Conservation (phyloP, 1,139 yeast species). For the Lodderomyces margitis region DNA sequence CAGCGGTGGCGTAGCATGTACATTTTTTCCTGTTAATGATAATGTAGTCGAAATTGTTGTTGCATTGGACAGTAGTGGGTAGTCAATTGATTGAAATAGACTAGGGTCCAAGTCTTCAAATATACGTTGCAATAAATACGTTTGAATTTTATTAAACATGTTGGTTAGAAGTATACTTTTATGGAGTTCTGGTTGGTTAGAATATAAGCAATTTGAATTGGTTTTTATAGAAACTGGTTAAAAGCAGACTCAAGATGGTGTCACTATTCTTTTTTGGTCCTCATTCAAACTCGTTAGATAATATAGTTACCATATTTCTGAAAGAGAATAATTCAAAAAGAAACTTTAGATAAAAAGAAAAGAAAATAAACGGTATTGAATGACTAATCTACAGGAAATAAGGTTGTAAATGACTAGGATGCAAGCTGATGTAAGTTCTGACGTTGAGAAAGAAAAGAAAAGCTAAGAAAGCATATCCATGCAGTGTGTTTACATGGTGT, state of each 20-base stretch:
- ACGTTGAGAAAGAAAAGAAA: too few relatives aligned
- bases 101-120: slow-evolving; percentile 10
- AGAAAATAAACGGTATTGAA: too few relatives aligned
- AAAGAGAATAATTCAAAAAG: too few relatives aligned
- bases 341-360: neutral
- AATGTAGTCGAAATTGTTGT: neutral
- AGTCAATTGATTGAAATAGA: slow-evolving; percentile 3
- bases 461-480: too few relatives aligned
- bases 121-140: slow-evolving; percentile 10
- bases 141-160: slow-evolving; percentile 5
- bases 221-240: slow-evolving; percentile 1
- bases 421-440: too few relatives aligned
- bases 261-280: too few relatives aligned
- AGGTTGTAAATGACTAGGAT: too few relatives aligned
- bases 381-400: too few relatives aligned
- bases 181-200: neutral
- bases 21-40: slow-evolving; percentile 1
- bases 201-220: neutral
- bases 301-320: too few relatives aligned
- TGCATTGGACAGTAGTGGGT: neutral
- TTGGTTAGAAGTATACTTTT: neutral
- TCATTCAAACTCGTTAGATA: too few relatives aligned
- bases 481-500: too few relatives aligned
- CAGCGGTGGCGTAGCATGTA: neutral
- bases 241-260: too few relatives aligned